Conservation (phyloP, 2,329 filamentous ascomycete genomes). For the Stachybotrys chlorohalonatus region DNA sequence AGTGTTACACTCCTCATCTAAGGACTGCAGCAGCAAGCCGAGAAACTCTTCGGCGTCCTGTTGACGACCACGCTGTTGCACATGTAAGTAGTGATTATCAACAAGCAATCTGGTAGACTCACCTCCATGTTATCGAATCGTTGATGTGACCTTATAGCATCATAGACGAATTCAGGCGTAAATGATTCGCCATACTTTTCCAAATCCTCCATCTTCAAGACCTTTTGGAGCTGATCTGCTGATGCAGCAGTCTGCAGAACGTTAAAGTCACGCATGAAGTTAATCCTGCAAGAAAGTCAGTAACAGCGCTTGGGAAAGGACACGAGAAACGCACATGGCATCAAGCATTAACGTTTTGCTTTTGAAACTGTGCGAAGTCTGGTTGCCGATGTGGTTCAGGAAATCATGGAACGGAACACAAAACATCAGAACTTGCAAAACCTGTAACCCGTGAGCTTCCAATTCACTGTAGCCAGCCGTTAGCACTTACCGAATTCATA, state of each 20-base stretch:
- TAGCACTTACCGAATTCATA: conserved; percentile 88
- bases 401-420: conserved; percentile 94
- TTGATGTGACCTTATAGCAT: conserved; percentile 77
- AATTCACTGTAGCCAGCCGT: neutral
- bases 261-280: conserved; percentile 91
- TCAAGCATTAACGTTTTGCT: conserved; percentile 90
- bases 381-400: conserved; percentile 75
- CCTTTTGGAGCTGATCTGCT: conserved; percentile 61
- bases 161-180: conserved; percentile 90
- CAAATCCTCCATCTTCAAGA: conserved; percentile 72
- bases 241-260: conserved; percentile 72
- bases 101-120: conserved; percentile 23
- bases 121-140: conserved; percentile 90
- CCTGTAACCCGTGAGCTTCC: conserved; percentile 43
- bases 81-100: conserved; percentile 1
- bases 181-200: conserved; percentile 89
- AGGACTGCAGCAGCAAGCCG: conserved; percentile 81
- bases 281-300: conserved; percentile 51
- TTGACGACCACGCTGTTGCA: conserved; percentile 72
- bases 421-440: conserved; percentile 91
- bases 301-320: conserved; percentile 3
- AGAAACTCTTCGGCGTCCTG: conserved; percentile 98
- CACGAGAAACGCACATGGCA: conserved; percentile 60
- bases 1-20: conserved; percentile 75
- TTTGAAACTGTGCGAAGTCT: conserved; percentile 84